Evolutionary conservation across 441 rosid species (phyloP), one percentile per base, ranked within the genome.

Genomic region (Manihot esculenta): DNA sequence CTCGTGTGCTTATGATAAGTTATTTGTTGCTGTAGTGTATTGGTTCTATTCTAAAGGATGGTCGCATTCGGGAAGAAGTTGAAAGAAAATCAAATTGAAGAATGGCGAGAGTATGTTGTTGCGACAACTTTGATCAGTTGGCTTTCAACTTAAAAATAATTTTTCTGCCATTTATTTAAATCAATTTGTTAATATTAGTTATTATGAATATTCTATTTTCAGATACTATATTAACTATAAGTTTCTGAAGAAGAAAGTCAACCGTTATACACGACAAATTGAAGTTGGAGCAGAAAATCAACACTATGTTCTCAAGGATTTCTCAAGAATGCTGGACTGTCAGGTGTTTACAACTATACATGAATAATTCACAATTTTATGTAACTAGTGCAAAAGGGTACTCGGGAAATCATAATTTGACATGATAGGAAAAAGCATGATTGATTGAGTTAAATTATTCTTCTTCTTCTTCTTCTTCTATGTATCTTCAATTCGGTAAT

Each of bases 21-120:
- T 23, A 6, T 30, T 4, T 64, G 48, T 1, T 54, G 70, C 14
- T 64, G 48, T 1, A 64, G 70, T n/a, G 26, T 13, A 45, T 57
- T 26, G n/a, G 24, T 17, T 65, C 24, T 6, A 5, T 58, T 30
- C 81, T 69, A 69, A 73, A 81, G 84, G 72, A 94, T 94, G 99
- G 99, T 94, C 74, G 89, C 90, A 21, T 94, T 94, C 65, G 99
- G 99, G 82, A 92, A 94, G 69, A 92, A 87, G 74, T 73, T 94
- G 88, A 87, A 92, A 82, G 87, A 86, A 77, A 87, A 88, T 74
- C 97, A 94, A 77, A 78, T 89, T 42, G 81, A 83, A 78, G 97
- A 87, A 89, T 94, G 99, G 97, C 87, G 84, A 73, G 84, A 83
- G 92, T 84, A 84, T 58, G 75, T 59, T 54, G 33, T 68, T n/a